Percentiles rank a stretch among this genome's conserved stretches.
Conservation (phyloP, 345 rosid species). For the Balakata baccata region DNA sequence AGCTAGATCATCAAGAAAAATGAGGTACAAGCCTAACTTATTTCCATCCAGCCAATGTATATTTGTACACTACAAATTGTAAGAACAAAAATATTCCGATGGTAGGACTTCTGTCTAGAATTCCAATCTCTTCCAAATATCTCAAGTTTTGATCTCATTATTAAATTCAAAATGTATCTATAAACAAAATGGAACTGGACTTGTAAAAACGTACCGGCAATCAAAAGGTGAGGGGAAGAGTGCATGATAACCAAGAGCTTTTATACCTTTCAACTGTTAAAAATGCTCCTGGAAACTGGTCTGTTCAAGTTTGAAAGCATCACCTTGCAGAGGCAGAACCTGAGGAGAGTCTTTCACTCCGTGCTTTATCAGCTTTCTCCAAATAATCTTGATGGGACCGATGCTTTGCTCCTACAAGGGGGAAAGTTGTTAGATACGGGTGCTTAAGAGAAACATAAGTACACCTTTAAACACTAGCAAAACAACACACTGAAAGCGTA, state of each 20-base stretch:
- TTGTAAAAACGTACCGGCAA: not conserved
- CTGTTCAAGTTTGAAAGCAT: not conserved
- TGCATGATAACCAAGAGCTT: not conserved
- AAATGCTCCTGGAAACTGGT: not conserved
- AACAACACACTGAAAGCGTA: not conserved
- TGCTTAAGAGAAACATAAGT: not conserved
- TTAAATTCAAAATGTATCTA: not conserved
- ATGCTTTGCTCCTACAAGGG: conserved; percentile 66
- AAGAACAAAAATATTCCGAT: not conserved
- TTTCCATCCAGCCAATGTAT: not conserved
- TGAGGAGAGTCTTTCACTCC: conserved; percentile 71
- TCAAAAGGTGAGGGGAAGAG: not conserved
- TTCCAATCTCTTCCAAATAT: not conserved
- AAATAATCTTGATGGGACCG: conserved; percentile 92
- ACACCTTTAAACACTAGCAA: not conserved
- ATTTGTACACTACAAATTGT: not conserved
- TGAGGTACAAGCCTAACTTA: conserved; percentile 2
- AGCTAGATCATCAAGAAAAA: not conserved
- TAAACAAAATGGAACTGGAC: not conserved
- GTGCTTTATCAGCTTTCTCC: conserved; percentile 91
- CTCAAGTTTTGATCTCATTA: not conserved
- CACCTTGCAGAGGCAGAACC: conserved; percentile 15
- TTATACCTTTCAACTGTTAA: conserved; percentile 2
- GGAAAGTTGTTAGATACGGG: conserved; percentile 14
- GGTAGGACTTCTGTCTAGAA: not conserved